Conservation (phyloP, 2,329 filamentous ascomycete species). For the Malbranchea cinnamomea region DNA sequence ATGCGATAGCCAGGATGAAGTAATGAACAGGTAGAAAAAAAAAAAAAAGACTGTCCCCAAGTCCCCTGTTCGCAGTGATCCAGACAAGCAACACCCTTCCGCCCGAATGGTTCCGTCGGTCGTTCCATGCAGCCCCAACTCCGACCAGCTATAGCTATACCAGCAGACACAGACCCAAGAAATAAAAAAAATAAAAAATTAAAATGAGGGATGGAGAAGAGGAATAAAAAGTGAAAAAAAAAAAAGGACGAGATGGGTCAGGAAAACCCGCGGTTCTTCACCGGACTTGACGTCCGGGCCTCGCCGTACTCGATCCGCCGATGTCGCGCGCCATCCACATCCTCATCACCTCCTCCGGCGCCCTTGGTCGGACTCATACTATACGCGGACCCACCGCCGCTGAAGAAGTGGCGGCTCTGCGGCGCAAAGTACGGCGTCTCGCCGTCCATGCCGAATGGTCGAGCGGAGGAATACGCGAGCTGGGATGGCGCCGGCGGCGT, state of each 20-base stretch:
- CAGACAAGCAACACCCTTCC: no score
- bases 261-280: constrained; percentile 16
- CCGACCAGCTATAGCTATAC: no score
- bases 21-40: no score
- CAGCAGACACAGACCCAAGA: neutral
- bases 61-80: no score
- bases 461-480: constrained; percentile 16
- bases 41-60: neutral
- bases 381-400: constrained; percentile 11
- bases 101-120: no score
- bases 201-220: constrained; percentile 7
- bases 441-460: constrained; percentile 14
- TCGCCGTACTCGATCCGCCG: constrained; percentile 18
- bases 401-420: no score
- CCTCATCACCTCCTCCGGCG: constrained; percentile 11
- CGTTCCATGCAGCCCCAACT: no score
- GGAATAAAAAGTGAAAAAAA: constrained; percentile 6
- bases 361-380: no score
- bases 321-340: constrained; percentile 17
- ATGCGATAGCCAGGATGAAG: no score
- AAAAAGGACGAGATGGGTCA: constrained; percentile 1
- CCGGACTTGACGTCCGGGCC: constrained; percentile 24
- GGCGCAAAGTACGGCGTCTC: constrained; percentile 10
- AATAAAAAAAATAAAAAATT: neutral
- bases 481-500: constrained; percentile 14